phyloP scores from a whole-genome alignment of 108 stramenopile genomes.

The Skeletonema potamos region DNA sequence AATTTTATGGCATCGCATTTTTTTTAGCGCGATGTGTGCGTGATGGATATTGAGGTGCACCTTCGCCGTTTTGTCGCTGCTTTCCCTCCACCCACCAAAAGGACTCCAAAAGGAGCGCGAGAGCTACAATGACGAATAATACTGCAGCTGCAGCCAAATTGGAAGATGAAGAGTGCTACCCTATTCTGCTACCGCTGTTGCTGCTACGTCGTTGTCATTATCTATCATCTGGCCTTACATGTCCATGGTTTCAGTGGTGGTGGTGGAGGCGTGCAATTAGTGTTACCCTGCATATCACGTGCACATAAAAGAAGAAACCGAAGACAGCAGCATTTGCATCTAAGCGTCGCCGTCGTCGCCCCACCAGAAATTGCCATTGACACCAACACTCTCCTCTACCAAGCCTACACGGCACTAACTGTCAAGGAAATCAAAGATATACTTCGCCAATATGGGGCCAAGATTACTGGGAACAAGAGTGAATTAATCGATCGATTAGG shows the following conservation, averaged over 20 bases:
- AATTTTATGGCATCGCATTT: too few relatives aligned
- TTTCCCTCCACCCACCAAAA: too few relatives aligned
- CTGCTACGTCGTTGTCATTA: background rate
- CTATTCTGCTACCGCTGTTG: background rate
- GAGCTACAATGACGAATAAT: too few relatives aligned
- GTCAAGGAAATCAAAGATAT: background rate
- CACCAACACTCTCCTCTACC: background rate
- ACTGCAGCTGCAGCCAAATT: too few relatives aligned
- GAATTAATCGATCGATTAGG: slow-evolving; percentile 8
- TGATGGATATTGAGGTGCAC: too few relatives aligned
- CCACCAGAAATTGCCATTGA: slow-evolving; percentile 4
- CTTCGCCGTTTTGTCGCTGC: too few relatives aligned
- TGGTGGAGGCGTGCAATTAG: background rate
- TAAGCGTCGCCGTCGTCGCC: background rate
- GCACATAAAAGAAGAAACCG: too few relatives aligned
- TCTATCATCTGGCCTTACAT: background rate
- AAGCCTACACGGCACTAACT: background rate
- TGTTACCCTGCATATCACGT: background rate
- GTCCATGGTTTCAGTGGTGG: background rate
- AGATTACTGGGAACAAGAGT: background rate
- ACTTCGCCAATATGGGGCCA: background rate
- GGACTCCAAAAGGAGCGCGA: too few relatives aligned
- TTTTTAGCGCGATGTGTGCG: too few relatives aligned
- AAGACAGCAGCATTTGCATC: background rate
- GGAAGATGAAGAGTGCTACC: background rate